Percentiles rank a stretch among this genome's conserved stretches.
These are phyloP conservation scores for Anethum foeniculum DNA, from an alignment of 140 eudicot genomes.

Conservation along the genomic window DNA sequence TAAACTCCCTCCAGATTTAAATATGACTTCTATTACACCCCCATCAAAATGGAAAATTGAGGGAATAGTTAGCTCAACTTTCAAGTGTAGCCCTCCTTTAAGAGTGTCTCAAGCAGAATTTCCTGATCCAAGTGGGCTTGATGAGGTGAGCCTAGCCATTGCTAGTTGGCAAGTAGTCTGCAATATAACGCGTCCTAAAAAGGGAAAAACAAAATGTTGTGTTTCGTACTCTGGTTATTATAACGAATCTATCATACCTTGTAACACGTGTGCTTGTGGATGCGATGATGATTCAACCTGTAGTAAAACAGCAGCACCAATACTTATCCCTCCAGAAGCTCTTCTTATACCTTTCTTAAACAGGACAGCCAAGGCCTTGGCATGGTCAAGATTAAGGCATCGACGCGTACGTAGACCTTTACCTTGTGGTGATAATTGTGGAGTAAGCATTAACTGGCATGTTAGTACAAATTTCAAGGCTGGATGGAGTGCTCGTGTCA, in stretches of 20 bases:
- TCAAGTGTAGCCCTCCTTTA: constrained; percentile 23
- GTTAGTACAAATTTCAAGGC: neutral
- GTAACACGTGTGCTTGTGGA: constrained; percentile 32
- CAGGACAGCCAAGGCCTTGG: constrained; percentile 9
- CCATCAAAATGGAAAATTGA: constrained; percentile 25
- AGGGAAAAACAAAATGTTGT: constrained; percentile 17
- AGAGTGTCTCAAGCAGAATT: constrained; percentile 20
- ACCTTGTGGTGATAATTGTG: constrained; percentile 15
- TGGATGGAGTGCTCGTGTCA: constrained; percentile 10
- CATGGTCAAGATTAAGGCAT: constrained; percentile 8
- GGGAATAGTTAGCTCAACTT: constrained; percentile 23
- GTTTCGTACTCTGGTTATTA: constrained; percentile 26
- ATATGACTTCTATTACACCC: constrained; percentile 21
- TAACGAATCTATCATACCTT: constrained; percentile 20
- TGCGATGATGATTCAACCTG: constrained; percentile 17
- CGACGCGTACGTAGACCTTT: neutral
- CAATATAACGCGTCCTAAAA: constrained; percentile 31
- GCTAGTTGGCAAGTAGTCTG: constrained; percentile 36
- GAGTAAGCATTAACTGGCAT: constrained; percentile 13
- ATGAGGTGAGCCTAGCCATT: constrained; percentile 17
- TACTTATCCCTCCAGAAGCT: constrained; percentile 26
- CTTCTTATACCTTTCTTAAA: constrained; percentile 10
- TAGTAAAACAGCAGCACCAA: constrained; percentile 11
- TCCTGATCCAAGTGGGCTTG: constrained; percentile 27
- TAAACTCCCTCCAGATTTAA: constrained; percentile 28